These are phyloP conservation scores for Bolboschoenoplectus hybrid DNA, from an alignment of 202 grass and related monocot genomes.

Conservation along the genomic window DNA sequence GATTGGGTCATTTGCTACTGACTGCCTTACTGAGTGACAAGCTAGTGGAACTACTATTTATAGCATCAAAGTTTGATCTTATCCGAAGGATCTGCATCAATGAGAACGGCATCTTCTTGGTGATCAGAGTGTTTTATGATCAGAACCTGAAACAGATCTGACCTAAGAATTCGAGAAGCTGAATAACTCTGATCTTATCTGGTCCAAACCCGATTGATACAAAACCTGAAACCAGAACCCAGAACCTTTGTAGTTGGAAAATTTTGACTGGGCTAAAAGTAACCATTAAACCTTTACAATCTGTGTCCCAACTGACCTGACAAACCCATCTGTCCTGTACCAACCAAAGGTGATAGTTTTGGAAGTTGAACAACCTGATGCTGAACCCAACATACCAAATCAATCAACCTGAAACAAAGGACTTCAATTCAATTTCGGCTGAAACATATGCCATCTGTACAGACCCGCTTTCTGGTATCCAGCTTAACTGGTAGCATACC, in stretches of 20 bases:
- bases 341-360: not conserved
- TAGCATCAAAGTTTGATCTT: not conserved
- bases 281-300: not conserved
- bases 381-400: not conserved
- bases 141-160: slow-evolving; percentile 2
- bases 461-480: not conserved
- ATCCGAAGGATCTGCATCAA: not conserved
- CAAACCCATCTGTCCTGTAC: not conserved
- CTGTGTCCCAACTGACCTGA: not conserved
- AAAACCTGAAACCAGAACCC: not conserved
- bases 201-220: not conserved
- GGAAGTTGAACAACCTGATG: not conserved
- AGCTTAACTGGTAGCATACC: not conserved
- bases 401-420: not conserved
- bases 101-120: not conserved
- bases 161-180: not conserved
- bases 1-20: slow-evolving; percentile 12
- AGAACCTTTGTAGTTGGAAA: not conserved
- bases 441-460: not conserved
- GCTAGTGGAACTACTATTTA: not conserved
- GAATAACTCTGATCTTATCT: not conserved
- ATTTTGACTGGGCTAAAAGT: not conserved
- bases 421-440: not conserved
- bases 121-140: not conserved
- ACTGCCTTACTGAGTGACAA: not conserved